These are phyloP conservation scores for Sicyos edulis DNA, from an alignment of 306 rosid species.

Conservation along the genomic window DNA sequence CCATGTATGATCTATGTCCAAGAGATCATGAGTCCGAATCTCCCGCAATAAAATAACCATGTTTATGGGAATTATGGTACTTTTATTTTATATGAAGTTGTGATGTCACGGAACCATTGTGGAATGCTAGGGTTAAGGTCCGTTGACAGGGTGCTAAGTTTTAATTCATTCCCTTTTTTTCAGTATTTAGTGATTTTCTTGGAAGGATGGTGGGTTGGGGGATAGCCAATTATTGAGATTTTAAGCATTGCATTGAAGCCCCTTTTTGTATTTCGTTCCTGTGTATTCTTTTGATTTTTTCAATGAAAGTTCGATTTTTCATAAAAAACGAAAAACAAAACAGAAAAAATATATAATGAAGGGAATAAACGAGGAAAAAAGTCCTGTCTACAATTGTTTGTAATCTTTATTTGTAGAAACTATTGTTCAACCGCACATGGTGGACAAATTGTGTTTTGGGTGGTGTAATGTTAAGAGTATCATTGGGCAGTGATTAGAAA, in stretches of 20 bases:
- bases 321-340: too few relatives aligned
- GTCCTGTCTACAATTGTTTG: neutral
- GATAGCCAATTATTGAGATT: neutral
- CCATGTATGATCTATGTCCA: too few relatives aligned
- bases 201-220: neutral
- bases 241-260: too few relatives aligned
- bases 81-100: neutral
- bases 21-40: too few relatives aligned
- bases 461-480: conserved; percentile 1
- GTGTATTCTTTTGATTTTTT: too few relatives aligned
- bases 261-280: too few relatives aligned
- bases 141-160: neutral
- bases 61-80: neutral
- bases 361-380: neutral
- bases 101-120: neutral
- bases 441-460: neutral
- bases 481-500: neutral
- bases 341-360: neutral
- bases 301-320: too few relatives aligned
- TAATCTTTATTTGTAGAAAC: neutral
- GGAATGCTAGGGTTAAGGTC: neutral
- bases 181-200: neutral
- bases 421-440: neutral
- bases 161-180: neutral
- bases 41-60: too few relatives aligned